Percentiles rank a stretch among this genome's conserved stretches.
These are phyloP conservation scores for Podosphaera fusca DNA, from an alignment of 2,329 filamentous ascomycete genomes.

Conservation along the genomic window DNA sequence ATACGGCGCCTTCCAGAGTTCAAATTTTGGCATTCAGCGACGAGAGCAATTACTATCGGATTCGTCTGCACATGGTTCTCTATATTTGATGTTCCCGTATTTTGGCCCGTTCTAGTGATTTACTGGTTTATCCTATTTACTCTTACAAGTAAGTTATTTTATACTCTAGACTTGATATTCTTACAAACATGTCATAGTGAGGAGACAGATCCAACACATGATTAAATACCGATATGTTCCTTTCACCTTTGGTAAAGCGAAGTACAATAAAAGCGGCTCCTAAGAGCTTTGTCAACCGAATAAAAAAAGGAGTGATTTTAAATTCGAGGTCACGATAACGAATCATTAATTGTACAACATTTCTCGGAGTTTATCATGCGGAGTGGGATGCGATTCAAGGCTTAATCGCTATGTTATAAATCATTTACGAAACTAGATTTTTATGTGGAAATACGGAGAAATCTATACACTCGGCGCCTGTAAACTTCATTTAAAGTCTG, in stretches of 20 bases:
- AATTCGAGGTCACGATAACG: too few relatives aligned
- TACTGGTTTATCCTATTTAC: slow-evolving; percentile 97
- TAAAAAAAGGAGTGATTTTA: too few relatives aligned
- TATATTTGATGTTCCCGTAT: slow-evolving; percentile 90
- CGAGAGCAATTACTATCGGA: slow-evolving; percentile 58
- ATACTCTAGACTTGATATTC: not conserved
- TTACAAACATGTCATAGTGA: slow-evolving; percentile 36
- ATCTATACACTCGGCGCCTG: too few relatives aligned
- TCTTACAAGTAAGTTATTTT: slow-evolving; percentile 55
- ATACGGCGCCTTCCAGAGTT: slow-evolving; percentile 92
- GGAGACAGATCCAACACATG: slow-evolving; percentile 99
- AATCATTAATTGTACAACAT: too few relatives aligned
- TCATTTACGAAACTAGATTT: too few relatives aligned
- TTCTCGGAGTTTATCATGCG: too few relatives aligned
- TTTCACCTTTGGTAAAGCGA: slow-evolving; percentile 75
- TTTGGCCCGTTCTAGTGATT: slow-evolving; percentile 95
- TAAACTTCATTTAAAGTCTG: too few relatives aligned
- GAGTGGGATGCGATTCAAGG: too few relatives aligned
- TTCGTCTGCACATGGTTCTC: slow-evolving; percentile 84
- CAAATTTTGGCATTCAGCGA: slow-evolving; percentile 98
- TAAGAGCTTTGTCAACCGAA: slow-evolving; percentile 5
- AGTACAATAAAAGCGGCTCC: slow-evolving; percentile 42
- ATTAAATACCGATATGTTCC: slow-evolving; percentile 98
- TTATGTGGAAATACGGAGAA: too few relatives aligned
- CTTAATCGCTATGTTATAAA: too few relatives aligned